Conservation (phyloP, 352 stramenopile species). For the Phytopythium helicoides region DNA sequence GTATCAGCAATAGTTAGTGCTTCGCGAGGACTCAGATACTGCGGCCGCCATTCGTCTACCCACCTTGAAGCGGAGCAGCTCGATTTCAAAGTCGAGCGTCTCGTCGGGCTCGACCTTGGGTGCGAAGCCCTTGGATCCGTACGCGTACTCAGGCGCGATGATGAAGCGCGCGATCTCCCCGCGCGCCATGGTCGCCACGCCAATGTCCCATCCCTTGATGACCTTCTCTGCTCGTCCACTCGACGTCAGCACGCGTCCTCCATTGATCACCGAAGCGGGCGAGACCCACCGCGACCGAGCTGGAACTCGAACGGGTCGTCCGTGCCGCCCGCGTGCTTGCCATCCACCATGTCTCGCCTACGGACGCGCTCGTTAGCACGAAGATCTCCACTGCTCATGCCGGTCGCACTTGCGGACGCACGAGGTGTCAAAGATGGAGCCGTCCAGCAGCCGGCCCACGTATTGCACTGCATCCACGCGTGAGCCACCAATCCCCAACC, state of each 20-base stretch:
- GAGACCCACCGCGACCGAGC: conserved; percentile 54
- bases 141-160: conserved; percentile 78
- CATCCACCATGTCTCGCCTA: conserved; percentile 77
- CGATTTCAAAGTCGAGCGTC: conserved; percentile 86
- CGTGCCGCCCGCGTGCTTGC: conserved; percentile 78
- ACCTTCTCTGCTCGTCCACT: conserved; percentile 57
- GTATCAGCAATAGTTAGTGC: not conserved
- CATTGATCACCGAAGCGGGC: not conserved
- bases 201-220: conserved; percentile 86
- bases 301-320: conserved; percentile 87
- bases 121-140: conserved; percentile 73
- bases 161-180: conserved; percentile 83
- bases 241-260: not conserved
- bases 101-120: conserved; percentile 85
- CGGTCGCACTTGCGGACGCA: conserved; percentile 15
- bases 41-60: not conserved
- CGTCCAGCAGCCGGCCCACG: conserved; percentile 73
- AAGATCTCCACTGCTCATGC: not conserved
- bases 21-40: not conserved
- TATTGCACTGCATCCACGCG: conserved; percentile 59
- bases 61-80: conserved; percentile 77
- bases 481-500: conserved; percentile 1
- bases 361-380: not conserved
- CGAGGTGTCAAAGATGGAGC: conserved; percentile 88
- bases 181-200: conserved; percentile 73